Conservation (phyloP, 179 eudicot species). For the Gypsophila paniculata region DNA sequence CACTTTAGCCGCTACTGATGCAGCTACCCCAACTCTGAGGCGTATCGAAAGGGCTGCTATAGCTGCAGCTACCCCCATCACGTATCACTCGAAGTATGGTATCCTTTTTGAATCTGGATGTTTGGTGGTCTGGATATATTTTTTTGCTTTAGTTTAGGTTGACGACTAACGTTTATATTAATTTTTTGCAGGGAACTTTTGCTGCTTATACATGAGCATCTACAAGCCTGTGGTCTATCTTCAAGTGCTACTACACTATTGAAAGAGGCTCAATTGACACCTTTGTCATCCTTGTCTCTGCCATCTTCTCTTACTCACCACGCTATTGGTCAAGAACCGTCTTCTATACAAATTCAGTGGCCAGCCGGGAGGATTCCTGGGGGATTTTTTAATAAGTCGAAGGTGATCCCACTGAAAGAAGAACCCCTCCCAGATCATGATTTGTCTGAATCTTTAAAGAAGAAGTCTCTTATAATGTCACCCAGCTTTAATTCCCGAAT, state of each 20-base stretch:
- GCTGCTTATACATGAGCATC: conserved; percentile 86
- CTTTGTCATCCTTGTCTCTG: conserved; percentile 63
- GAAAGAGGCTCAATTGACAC: conserved; percentile 83
- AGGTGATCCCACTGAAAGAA: conserved; percentile 35
- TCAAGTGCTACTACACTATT: conserved; percentile 66
- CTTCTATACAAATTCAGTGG: conserved; percentile 65
- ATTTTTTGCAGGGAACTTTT: conserved; percentile 71
- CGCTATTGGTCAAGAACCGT: conserved; percentile 52
- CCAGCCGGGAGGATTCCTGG: conserved; percentile 65
- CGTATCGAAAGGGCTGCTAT: conserved; percentile 98
- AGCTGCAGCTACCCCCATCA: conserved; percentile 97
- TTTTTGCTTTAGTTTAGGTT: conserved; percentile 1
- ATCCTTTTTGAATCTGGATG: conserved; percentile 10
- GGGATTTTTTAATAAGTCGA: conserved; percentile 55
- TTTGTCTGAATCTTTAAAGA: conserved; percentile 48
- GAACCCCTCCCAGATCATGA: conserved; percentile 40
- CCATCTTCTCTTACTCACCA: conserved; percentile 68
- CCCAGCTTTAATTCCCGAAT: conserved; percentile 40
- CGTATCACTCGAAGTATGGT: conserved; percentile 76
- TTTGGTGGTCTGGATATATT: conserved; percentile 2
- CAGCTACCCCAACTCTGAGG: conserved; percentile 88
- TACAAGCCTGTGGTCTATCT: conserved; percentile 84
- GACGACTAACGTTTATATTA: conserved; percentile 16
- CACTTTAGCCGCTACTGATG: conserved; percentile 92
- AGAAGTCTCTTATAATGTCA: conserved; percentile 52